Percentiles rank a stretch among this genome's conserved stretches.
phyloP scores from a whole-genome alignment of 2,329 filamentous ascomycete species.

The Thelonectria blattea region DNA sequence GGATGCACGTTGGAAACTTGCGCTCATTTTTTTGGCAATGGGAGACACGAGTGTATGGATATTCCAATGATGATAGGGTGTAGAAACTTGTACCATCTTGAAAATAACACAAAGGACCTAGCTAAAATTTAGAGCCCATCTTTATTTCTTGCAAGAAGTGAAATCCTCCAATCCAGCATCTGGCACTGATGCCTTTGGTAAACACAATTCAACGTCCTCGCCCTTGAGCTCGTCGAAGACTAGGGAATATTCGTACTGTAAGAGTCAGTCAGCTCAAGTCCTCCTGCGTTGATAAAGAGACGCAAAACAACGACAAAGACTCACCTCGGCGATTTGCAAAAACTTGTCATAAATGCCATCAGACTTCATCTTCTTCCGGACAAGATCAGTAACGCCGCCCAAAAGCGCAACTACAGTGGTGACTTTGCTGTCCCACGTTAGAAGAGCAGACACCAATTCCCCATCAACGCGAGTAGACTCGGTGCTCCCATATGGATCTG shows the following conservation, averaged over 20 bases:
- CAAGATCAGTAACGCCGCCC: slow-evolving; percentile 47
- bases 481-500: slow-evolving; percentile 49
- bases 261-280: neutral
- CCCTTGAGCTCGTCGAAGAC: slow-evolving; percentile 41
- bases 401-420: slow-evolving; percentile 48
- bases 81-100: neutral
- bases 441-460: slow-evolving; percentile 45
- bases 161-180: slow-evolving; percentile 39
- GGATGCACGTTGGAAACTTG: no score
- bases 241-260: slow-evolving; percentile 39
- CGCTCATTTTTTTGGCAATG: no score
- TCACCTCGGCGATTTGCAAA: slow-evolving; percentile 38
- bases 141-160: slow-evolving; percentile 17
- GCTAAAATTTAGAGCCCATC: neutral
- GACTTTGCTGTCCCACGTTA: slow-evolving; percentile 53
- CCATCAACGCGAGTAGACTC: slow-evolving; percentile 49
- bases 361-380: slow-evolving; percentile 45
- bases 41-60: no score
- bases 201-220: slow-evolving; percentile 39
- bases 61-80: no score
- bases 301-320: neutral
- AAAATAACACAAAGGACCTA: neutral
- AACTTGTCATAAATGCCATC: slow-evolving; percentile 49
- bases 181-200: slow-evolving; percentile 35
- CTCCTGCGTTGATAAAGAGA: fast-evolving